A percentile compares a stretch with the other conserved stretches of the same genome.
Evolutionary conservation across 169 alveolate genomes (phyloP).

Genomic region (Plasmodium ovale): DNA sequence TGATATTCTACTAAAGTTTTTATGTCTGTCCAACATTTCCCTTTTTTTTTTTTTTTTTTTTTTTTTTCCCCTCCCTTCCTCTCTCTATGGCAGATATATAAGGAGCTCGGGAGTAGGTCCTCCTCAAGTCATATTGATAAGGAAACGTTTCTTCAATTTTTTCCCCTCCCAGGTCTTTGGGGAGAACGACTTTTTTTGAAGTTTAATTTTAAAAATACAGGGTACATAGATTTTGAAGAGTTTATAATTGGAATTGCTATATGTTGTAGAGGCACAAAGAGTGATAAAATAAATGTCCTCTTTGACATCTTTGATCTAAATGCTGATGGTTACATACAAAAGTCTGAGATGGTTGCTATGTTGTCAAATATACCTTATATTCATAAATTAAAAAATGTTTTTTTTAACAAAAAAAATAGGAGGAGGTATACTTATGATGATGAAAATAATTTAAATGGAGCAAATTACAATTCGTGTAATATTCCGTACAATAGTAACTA

Average conservation of each 20-base stretch:
- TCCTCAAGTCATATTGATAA: constrained; percentile 86
- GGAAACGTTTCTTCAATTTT: constrained; percentile 90
- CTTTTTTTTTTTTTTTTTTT: not conserved
- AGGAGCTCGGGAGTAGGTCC: constrained; percentile 87
- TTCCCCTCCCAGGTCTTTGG: constrained; percentile 91
- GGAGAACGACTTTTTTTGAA: constrained; percentile 89
- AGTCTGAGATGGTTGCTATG: constrained; percentile 90
- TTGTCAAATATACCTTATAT: constrained; percentile 89
- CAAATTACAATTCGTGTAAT: not conserved
- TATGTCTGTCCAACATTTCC: not conserved
- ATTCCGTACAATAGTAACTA: not conserved
- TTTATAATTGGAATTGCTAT: constrained; percentile 87
- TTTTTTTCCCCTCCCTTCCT: not conserved
- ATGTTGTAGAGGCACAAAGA: constrained; percentile 90
- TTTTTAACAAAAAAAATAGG: constrained; percentile 52
- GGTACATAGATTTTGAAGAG: constrained; percentile 88
- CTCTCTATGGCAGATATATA: constrained; percentile 79
- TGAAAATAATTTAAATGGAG: not conserved
- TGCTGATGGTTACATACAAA: constrained; percentile 86
- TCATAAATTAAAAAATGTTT: constrained; percentile 77
- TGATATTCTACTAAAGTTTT: not conserved
- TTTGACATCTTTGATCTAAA: constrained; percentile 89
- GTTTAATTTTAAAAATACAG: constrained; percentile 85
- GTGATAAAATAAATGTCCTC: constrained; percentile 87
- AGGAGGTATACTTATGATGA: constrained; percentile 20